phyloP scores from a whole-genome alignment of 441 rosid genomes.

The Daphne laureola region DNA sequence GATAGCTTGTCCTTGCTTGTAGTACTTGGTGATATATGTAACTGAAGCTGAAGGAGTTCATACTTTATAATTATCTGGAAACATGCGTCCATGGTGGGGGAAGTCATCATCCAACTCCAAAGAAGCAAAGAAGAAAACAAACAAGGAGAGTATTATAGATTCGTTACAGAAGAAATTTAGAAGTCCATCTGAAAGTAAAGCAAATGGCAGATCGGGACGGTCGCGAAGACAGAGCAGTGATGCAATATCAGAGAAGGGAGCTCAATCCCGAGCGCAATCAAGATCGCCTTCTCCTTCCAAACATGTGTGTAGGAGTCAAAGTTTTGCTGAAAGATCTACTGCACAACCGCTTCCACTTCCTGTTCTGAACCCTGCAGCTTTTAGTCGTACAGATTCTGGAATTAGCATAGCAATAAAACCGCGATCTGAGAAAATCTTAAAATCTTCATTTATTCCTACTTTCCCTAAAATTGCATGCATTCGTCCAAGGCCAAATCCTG shows the following conservation, averaged over 20 bases:
- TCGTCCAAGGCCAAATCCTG: conserved; percentile 26
- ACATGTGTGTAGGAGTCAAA: conserved; percentile 52
- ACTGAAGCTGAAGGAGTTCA: too few relatives aligned
- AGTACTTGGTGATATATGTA: neutral
- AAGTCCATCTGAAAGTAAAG: conserved; percentile 39
- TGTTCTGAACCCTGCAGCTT: conserved; percentile 27
- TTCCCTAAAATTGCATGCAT: conserved; percentile 54
- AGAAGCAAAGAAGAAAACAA: conserved; percentile 52
- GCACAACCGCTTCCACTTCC: conserved; percentile 79
- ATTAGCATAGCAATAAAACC: conserved; percentile 34
- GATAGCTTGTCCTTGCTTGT: too few relatives aligned
- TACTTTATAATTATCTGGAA: conserved; percentile 8
- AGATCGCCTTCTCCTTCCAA: conserved; percentile 61
- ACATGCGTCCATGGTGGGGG: conserved; percentile 71
- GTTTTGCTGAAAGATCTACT: conserved; percentile 43
- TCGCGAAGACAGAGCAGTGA: conserved; percentile 41
- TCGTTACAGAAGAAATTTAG: conserved; percentile 43
- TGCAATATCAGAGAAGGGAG: conserved; percentile 40
- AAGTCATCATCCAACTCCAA: conserved; percentile 48
- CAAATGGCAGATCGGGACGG: conserved; percentile 33
- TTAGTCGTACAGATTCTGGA: conserved; percentile 44
- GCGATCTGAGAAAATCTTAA: conserved; percentile 32
- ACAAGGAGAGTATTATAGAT: conserved; percentile 47
- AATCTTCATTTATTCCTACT: conserved; percentile 40
- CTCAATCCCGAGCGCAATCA: conserved; percentile 49